Percentiles rank a stretch among this genome's conserved stretches.
Conservation (phyloP, 495 filamentous ascomycete genomes). For the Baudoinia panamericana region DNA sequence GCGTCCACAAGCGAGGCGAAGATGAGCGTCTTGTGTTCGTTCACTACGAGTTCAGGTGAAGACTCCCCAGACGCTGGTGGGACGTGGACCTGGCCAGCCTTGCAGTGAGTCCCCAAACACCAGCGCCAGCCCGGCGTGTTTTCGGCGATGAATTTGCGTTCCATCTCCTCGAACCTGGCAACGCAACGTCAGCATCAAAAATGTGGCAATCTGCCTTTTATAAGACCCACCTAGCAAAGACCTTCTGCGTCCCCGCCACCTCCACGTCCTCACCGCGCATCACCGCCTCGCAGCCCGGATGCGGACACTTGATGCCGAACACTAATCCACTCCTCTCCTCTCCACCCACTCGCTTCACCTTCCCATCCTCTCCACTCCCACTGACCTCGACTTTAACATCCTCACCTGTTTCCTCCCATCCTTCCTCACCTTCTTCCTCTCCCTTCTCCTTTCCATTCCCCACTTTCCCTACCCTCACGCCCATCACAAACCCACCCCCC, state of each 20-base stretch:
- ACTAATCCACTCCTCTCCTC: too few species aligned
- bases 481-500: too few species aligned
- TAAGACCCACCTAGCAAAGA: too few species aligned
- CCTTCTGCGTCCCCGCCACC: conserved; percentile 5
- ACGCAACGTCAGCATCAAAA: too few species aligned
- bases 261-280: conserved; percentile 11
- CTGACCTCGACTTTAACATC: too few species aligned
- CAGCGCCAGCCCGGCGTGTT: conserved; percentile 12
- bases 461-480: too few species aligned
- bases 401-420: too few species aligned
- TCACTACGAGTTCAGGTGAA: neutral
- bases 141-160: conserved; percentile 10
- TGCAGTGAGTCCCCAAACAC: conserved; percentile 1
- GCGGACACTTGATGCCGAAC: conserved; percentile 15
- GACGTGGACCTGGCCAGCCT: conserved; percentile 9
- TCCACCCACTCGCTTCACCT: too few species aligned
- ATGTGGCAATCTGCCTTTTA: too few species aligned
- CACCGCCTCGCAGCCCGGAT: conserved; percentile 7
- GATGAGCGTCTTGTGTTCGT: conserved; percentile 4
- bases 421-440: too few species aligned
- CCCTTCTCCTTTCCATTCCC: too few species aligned
- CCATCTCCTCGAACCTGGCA: conserved; percentile 13
- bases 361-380: conserved; percentile 1
- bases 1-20: neutral
- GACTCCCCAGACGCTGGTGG: too few species aligned